Evolutionary conservation across 2,329 filamentous ascomycete species (phyloP), one percentile per base, ranked within the genome.

Genomic region (Diaporthe eres): DNA sequence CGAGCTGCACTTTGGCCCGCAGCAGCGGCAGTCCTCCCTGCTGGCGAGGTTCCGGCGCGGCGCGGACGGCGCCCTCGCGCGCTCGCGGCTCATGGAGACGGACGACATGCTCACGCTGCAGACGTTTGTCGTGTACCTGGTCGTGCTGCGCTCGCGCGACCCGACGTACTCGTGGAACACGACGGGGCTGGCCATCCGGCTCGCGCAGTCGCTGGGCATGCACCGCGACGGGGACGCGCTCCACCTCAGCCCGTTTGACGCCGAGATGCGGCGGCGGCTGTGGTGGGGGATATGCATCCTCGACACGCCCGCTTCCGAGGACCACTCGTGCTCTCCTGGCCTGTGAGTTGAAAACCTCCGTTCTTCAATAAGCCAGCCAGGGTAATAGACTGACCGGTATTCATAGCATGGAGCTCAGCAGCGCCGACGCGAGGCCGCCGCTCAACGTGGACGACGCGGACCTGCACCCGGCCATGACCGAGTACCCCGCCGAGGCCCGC

Each of bases 51-150:
- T 70, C 39, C 68, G 68, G 12, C 25, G 88, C 71, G 90, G 89
- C 0, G 84, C 89, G 13, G 89, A 92, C 72, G 86, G 91, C 76
- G 88, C 90, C 0, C 83, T 93, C 4, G 85, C 91, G 3, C 88
- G 88, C 75, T 90, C 89, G 3, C 87, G 88, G 71, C 90, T 92
- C 51, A 83, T 93, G 7, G 88, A 88, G 55, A 88, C 89, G 0
- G 88, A 88, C 0, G 90, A 92, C 71, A 79, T 92, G 1, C 84
- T 87, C 17, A 87, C 92, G 4, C 81, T 93, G 17, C 90, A 92
- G 80, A 90, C 90, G 0, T 88, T 92, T 31, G 84, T 87, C 2
- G 82, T 93, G 0, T 92, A 91, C 78, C 84, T 92, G 7, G 81
- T 85, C 2, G 82, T 90, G 31, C 84, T 90, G 0, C 84, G 87